phyloP scores from a whole-genome alignment of 768 basidiomycete genomes.

The Mycena amicta region DNA sequence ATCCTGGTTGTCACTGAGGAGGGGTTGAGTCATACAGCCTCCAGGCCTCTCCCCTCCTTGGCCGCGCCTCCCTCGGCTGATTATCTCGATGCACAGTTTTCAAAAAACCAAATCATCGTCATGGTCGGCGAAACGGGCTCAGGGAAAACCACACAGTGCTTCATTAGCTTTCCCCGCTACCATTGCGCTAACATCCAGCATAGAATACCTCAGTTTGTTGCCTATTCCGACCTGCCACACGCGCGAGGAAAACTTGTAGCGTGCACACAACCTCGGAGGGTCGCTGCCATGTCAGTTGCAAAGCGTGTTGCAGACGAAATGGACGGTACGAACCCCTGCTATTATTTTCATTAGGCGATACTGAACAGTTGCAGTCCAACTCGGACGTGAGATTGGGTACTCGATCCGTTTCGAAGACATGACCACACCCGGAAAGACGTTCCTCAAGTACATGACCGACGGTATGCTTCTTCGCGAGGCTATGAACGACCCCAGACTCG shows the following conservation, averaged over 20 bases:
- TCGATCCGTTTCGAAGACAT: constrained; percentile 98
- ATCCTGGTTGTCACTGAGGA: constrained; percentile 34
- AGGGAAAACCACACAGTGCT: constrained; percentile 94
- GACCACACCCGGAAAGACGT: constrained; percentile 87
- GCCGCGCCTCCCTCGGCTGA: constrained; percentile 29
- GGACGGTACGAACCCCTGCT: constrained; percentile 69
- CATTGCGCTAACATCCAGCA: constrained; percentile 13
- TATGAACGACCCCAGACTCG: constrained; percentile 91
- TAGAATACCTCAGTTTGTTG: constrained; percentile 96
- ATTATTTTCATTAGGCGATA: neutral
- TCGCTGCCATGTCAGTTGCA: constrained; percentile 97
- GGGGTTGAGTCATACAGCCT: constrained; percentile 48
- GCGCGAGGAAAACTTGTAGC: constrained; percentile 89
- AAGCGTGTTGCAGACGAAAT: constrained; percentile 99
- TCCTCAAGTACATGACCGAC: constrained; percentile 99
- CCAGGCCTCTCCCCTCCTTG: constrained; percentile 35
- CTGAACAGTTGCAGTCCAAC: constrained; percentile 60
- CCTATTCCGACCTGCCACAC: constrained; percentile 91
- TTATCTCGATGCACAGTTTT: constrained; percentile 51
- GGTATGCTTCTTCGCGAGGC: constrained; percentile 99
- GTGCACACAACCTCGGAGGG: constrained; percentile 94
- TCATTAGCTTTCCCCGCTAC: constrained; percentile 12
- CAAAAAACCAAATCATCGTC: constrained; percentile 80
- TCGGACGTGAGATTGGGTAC: constrained; percentile 96
- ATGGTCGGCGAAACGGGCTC: constrained; percentile 96